Conservation (phyloP, 2,329 filamentous ascomycete genomes). For the Neurospora crassa region DNA sequence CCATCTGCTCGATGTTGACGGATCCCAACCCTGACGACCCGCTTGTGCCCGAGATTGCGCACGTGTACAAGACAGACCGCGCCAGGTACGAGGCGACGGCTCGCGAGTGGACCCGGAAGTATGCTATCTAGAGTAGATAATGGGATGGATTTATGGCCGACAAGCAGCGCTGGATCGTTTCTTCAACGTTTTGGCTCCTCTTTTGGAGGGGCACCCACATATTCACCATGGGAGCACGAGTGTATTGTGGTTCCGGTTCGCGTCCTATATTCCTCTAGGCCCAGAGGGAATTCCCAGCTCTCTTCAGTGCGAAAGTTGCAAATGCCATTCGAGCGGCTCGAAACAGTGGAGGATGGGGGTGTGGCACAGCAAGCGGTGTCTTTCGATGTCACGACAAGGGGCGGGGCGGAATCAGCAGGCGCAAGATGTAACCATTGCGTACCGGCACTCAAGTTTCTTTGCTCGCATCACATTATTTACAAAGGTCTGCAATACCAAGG, state of each 20-base stretch:
- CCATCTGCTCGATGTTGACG: constrained; percentile 99
- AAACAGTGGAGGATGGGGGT: background rate
- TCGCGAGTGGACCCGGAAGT: constrained; percentile 98
- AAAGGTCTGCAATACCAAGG: background rate
- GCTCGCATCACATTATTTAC: background rate
- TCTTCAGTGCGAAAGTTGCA: background rate
- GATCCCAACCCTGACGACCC: constrained; percentile 99
- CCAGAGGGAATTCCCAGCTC: background rate
- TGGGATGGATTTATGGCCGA: background rate
- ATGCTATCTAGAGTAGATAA: constrained; percentile 62
- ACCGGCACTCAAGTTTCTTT: background rate
- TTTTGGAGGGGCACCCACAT: background rate
- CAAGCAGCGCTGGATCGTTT: background rate
- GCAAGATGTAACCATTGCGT: background rate
- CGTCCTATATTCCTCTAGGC: background rate
- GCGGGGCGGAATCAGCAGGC: background rate
- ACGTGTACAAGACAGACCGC: constrained; percentile 99
- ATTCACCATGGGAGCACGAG: background rate
- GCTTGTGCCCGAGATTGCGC: constrained; percentile 95
- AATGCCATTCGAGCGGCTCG: background rate
- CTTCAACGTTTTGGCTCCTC: background rate
- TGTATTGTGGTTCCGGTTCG: background rate
- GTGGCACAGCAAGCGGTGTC: background rate
- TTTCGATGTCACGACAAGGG: background rate
- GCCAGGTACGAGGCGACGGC: constrained; percentile 93